Base-by-base conservation (phyloP, 2,329 filamentous ascomycete genomes). In the Epicoccum sorghinum region DNA sequence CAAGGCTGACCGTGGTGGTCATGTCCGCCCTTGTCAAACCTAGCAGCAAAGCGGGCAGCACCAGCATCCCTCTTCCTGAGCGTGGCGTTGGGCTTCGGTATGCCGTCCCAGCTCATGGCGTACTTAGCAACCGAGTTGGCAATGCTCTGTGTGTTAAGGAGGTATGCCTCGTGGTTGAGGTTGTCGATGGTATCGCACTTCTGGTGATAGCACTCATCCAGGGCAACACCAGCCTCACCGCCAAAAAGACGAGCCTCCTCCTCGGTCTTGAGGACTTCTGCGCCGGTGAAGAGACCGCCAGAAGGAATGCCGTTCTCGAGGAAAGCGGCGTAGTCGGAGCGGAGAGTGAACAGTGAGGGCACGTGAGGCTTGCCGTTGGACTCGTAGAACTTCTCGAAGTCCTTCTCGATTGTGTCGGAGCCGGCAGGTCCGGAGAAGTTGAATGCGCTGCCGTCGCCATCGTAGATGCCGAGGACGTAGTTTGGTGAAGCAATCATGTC, bases 401-500 rank as follows among this genome's bases (percentile, higher is more conserved):
- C 68, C 39, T 65, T 69, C 52, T 75, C 71, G 38, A 74, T 70
- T 22, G 60, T 71, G 48, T 66, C 69, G 27, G 69, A 73, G 22
- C 74, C 74, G 0, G 65, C 43, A 4, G 73, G 72, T 25, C 73
- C 73, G 22, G 66, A 68, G 51, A 74, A 67, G 64, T 75, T 75
- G 57, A 75, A 75, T 0, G 72, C 66, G 36, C 54, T 65, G 43
- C 73, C 73, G 52, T 76, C 70, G 42, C 73, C 73, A 50, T 76
- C 73, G 57, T 75, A 75, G 59, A 76, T 72, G 22, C 71, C 72
- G 23, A 73, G 67, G 30, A 74, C 67, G 56, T 73, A 76, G 69
- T 75, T 76, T 38, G 74, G 74, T 3, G 64, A 69, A 4, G 71
- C 74, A 37, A 76, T 74, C 75, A 77, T 77, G 63, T 77, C 75